A percentile compares a stretch with the other conserved stretches of the same genome.
Evolutionary conservation across 140 eudicot species (phyloP).

Genomic region (Oenanthe javanica): DNA sequence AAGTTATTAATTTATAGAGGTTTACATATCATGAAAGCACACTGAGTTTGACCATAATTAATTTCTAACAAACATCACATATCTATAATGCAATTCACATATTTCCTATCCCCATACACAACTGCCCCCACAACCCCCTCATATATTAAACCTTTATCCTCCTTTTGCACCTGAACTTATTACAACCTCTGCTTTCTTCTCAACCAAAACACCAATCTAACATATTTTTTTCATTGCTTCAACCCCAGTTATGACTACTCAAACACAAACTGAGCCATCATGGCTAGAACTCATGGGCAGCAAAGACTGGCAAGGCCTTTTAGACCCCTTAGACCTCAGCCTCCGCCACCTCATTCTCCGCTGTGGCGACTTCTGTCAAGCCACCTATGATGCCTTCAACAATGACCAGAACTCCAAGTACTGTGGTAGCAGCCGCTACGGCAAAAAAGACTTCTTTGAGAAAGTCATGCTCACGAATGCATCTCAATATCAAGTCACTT

Average conservation of each 20-base stretch:
- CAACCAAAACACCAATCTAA: background rate
- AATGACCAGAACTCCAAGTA: constrained; percentile 65
- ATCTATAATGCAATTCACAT: background rate
- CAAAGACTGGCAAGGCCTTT: constrained; percentile 67
- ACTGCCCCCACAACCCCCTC: background rate
- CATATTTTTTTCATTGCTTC: background rate
- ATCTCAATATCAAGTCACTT: constrained; percentile 40
- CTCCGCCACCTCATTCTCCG: constrained; percentile 78
- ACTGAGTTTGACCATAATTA: no score
- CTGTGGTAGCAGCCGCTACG: constrained; percentile 82
- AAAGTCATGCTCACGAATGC: constrained; percentile 54
- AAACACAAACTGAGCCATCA: constrained; percentile 22
- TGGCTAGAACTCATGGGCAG: constrained; percentile 70
- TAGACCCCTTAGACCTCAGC: constrained; percentile 47
- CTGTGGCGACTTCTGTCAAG: constrained; percentile 91
- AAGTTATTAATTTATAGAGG: no score
- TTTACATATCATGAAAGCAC: no score
- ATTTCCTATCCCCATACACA: background rate
- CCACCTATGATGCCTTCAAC: constrained; percentile 91
- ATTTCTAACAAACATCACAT: no score
- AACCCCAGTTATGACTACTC: background rate
- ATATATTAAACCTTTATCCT: background rate
- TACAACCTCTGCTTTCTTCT: background rate
- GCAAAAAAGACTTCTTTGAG: constrained; percentile 47
- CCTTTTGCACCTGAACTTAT: background rate